These are phyloP conservation scores for Chaetomiaceae sp. DNA, from an alignment of 2,329 filamentous ascomycete species.

Conservation along the genomic window DNA sequence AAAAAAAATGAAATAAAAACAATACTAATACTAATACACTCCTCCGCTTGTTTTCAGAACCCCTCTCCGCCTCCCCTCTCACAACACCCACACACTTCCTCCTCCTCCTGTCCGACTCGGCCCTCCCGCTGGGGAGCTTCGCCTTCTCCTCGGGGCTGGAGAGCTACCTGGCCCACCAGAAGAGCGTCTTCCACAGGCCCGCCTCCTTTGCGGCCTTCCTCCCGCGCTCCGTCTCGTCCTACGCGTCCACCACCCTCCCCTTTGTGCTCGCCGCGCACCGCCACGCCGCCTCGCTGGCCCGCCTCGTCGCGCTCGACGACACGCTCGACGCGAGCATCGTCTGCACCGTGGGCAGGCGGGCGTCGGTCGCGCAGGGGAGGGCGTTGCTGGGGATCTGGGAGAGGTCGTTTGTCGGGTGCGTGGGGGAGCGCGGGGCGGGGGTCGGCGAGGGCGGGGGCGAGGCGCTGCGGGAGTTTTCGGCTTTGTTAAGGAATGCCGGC, in stretches of 20 bases:
- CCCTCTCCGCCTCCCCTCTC: not conserved
- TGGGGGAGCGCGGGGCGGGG: not conserved
- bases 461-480: slow-evolving; percentile 36
- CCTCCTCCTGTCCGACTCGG: slow-evolving; percentile 21
- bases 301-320: slow-evolving; percentile 62
- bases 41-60: not conserved
- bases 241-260: slow-evolving; percentile 68
- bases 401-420: slow-evolving; percentile 51
- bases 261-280: slow-evolving; percentile 68
- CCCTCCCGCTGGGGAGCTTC: slow-evolving; percentile 59
- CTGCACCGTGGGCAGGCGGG: slow-evolving; percentile 73
- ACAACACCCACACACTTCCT: slow-evolving; percentile 12
- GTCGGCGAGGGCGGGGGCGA: slow-evolving; percentile 16
- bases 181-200: slow-evolving; percentile 23
- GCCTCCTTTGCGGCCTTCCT: slow-evolving; percentile 63
- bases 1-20: no score
- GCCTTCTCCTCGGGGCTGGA: slow-evolving; percentile 80
- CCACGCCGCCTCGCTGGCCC: slow-evolving; percentile 33
- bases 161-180: slow-evolving; percentile 69
- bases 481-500: slow-evolving; percentile 35
- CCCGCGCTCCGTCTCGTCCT: slow-evolving; percentile 63
- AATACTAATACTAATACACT: no score
- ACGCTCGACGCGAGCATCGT: slow-evolving; percentile 69
- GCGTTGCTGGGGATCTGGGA: slow-evolving; percentile 75
- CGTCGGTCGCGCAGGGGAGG: slow-evolving; percentile 70